Evolutionary conservation across 495 filamentous ascomycete species (phyloP).

Genomic region (Saxispiralis lemnorum): DNA sequence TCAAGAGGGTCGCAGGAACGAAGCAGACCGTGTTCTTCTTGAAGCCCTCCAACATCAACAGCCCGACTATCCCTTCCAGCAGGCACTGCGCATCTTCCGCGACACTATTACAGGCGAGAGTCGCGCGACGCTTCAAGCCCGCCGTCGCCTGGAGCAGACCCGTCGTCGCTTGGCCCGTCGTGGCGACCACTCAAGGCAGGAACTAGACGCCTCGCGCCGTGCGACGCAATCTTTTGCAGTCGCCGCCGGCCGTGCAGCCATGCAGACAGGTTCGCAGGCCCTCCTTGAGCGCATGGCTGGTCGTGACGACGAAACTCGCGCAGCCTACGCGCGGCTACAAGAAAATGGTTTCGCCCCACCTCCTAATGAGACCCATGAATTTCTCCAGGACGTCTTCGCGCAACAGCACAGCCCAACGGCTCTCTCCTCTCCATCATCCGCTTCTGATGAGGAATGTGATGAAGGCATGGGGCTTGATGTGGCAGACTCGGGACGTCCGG

Average conservation of each 20-base stretch:
- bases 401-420: too few species aligned
- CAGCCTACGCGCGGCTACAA: conserved; percentile 10
- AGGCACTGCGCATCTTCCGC: background rate
- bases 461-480: conserved; percentile 10
- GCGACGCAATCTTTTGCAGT: conserved; percentile 6
- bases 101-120: background rate
- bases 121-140: background rate
- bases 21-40: background rate
- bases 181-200: conserved; percentile 10
- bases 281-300: conserved; percentile 9
- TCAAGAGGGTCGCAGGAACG: conserved; percentile 4
- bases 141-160: background rate
- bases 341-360: conserved; percentile 1
- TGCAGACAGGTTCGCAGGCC: conserved; percentile 6
- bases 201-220: conserved; percentile 8
- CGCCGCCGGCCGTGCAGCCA: conserved; percentile 11
- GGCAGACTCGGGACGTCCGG: conserved; percentile 27
- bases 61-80: too few species aligned
- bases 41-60: too few species aligned
- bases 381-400: background rate
- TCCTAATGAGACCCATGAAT: background rate
- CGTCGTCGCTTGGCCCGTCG: background rate
- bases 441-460: conserved; percentile 4
- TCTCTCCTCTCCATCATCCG: background rate
- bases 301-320: conserved; percentile 5